Evolutionary conservation across 768 basidiomycete species (phyloP).

Genomic region (Clitopilus passeckerianus): DNA sequence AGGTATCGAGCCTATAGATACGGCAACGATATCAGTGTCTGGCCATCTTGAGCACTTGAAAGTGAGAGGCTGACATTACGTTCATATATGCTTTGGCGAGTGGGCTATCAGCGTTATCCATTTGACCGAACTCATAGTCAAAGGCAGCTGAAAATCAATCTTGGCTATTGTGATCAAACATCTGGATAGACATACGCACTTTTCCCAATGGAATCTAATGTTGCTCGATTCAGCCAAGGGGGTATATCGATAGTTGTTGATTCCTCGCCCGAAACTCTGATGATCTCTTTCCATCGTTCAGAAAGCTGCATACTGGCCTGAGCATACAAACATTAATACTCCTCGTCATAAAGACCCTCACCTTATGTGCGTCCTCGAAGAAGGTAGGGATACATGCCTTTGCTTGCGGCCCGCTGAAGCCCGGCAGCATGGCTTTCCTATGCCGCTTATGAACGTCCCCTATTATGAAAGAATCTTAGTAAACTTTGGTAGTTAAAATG

Average conservation of each 20-base stretch:
- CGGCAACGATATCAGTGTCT: background rate
- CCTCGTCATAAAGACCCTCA: background rate
- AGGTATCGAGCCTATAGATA: conserved; percentile 21
- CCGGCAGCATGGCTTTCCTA: conserved; percentile 39
- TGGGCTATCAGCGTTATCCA: conserved; percentile 30
- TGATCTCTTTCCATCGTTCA: conserved; percentile 33
- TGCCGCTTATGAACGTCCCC: conserved; percentile 41
- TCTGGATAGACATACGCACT: conserved; percentile 19
- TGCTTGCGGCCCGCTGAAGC: conserved; percentile 39
- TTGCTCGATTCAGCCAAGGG: conserved; percentile 36
- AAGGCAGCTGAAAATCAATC: conserved; percentile 33
- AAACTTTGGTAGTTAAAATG: too few relatives aligned
- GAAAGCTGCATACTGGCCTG: conserved; percentile 20
- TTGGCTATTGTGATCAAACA: background rate
- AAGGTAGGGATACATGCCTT: conserved; percentile 37
- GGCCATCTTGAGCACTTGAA: background rate
- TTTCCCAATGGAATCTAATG: conserved; percentile 47
- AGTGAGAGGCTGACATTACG: conserved; percentile 23
- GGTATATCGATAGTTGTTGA: conserved; percentile 28
- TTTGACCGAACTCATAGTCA: conserved; percentile 39
- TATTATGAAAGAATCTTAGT: background rate
- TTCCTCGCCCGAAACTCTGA: conserved; percentile 20
- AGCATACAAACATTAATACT: background rate
- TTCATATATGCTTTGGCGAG: conserved; percentile 30
- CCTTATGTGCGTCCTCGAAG: conserved; percentile 28